Conservation (phyloP, 2,329 filamentous ascomycete genomes). For the Penicillium sp. region DNA sequence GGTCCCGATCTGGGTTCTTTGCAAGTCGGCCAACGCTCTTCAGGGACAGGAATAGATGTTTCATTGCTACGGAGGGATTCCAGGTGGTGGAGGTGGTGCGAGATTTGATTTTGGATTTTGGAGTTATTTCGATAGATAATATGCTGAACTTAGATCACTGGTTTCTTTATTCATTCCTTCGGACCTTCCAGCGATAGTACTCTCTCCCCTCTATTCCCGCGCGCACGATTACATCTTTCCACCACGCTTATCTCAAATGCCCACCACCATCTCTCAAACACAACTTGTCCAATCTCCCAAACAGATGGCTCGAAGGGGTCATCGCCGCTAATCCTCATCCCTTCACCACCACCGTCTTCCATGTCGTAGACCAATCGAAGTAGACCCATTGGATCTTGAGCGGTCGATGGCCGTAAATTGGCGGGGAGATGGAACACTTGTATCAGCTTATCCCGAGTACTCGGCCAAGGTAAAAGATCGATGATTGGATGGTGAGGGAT, state of each 20-base stretch:
- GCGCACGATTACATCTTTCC: constrained; percentile 56
- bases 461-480: constrained; percentile 61
- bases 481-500: constrained; percentile 60
- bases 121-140: not conserved
- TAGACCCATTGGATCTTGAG: constrained; percentile 51
- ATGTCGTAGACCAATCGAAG: constrained; percentile 59
- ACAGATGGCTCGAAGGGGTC: constrained; percentile 52
- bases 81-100: not conserved
- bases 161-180: not conserved
- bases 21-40: constrained; percentile 30
- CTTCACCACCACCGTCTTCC: constrained; percentile 56
- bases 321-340: constrained; percentile 52
- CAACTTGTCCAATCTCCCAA: constrained; percentile 62
- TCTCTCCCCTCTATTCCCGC: constrained; percentile 48
- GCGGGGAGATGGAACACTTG: constrained; percentile 54
- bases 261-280: constrained; percentile 65
- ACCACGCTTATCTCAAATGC: constrained; percentile 57
- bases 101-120: not conserved
- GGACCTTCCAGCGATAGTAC: constrained; percentile 9
- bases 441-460: constrained; percentile 56
- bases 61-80: not conserved
- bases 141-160: not conserved
- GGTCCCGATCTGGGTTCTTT: constrained; percentile 33
- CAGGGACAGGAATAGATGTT: constrained; percentile 6
- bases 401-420: constrained; percentile 50